Evolutionary conservation across 1,139 yeast species (phyloP).

Genomic region (Meyerozyma guilliermondii): DNA sequence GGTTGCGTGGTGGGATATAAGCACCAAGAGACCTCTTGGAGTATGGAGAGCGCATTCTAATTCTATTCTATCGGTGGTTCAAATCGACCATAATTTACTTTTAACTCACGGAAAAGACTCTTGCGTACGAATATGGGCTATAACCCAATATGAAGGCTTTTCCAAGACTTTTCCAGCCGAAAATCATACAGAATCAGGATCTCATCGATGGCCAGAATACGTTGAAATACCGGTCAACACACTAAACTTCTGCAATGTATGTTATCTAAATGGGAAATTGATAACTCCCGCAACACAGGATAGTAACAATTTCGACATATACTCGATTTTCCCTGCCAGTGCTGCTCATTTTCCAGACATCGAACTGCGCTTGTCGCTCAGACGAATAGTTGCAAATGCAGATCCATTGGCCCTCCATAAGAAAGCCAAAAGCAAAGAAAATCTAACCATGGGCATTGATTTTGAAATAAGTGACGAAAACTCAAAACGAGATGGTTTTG

Average conservation of each 20-base stretch:
- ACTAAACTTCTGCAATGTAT: conserved; percentile 53
- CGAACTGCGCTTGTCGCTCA: conserved; percentile 9
- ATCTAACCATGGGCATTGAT: conserved; percentile 6
- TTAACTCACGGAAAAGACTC: conserved; percentile 56
- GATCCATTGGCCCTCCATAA: conserved; percentile 16
- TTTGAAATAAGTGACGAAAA: conserved; percentile 12
- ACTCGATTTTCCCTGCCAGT: conserved; percentile 19
- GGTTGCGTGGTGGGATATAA: conserved; percentile 48
- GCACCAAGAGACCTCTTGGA: conserved; percentile 35
- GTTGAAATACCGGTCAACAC: conserved; percentile 50
- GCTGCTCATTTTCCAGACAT: not conserved
- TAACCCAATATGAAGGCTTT: conserved; percentile 11
- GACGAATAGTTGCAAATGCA: conserved; percentile 24
- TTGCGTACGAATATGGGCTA: conserved; percentile 43
- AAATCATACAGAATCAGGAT: conserved; percentile 2
- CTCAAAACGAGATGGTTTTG: conserved; percentile 34
- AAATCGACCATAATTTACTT: conserved; percentile 25
- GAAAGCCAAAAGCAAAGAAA: not conserved
- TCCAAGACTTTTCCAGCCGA: conserved; percentile 4
- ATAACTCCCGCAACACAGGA: conserved; percentile 50
- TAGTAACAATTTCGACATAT: conserved; percentile 51
- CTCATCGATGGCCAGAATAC: conserved; percentile 4
- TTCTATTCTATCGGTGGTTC: conserved; percentile 37
- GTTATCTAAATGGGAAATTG: conserved; percentile 20
- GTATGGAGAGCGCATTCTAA: conserved; percentile 50